Conservation (phyloP, 176 grass and related monocot species). For the Rhipidocladum racemiflorum region DNA sequence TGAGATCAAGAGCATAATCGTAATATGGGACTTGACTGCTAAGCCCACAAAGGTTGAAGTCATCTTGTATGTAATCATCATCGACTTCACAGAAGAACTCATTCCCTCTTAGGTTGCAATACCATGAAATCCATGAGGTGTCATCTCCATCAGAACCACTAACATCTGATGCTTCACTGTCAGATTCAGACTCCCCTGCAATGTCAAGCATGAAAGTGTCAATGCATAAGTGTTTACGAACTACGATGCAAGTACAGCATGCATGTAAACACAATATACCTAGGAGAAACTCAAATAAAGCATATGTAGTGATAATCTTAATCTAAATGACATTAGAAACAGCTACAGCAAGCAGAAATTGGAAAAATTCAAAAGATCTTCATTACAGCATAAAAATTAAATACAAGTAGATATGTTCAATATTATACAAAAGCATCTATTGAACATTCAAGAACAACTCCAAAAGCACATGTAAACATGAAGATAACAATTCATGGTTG, state of each 20-base stretch:
- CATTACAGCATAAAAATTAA: background rate
- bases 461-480: background rate
- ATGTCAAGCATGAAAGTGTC: constrained; percentile 13
- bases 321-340: background rate
- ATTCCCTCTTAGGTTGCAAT: constrained; percentile 80
- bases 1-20: constrained; percentile 92
- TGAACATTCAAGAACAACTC: background rate
- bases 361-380: background rate
- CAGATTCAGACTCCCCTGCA: constrained; percentile 71
- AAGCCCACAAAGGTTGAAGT: constrained; percentile 95
- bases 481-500: background rate
- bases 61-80: constrained; percentile 91
- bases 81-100: constrained; percentile 92
- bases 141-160: constrained; percentile 81
- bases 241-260: background rate
- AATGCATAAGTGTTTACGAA: constrained; percentile 5
- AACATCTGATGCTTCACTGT: constrained; percentile 85
- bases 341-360: constrained; percentile 1
- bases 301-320: background rate
- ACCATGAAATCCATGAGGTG: constrained; percentile 93
- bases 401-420: background rate
- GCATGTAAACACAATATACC: background rate
- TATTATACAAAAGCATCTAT: background rate
- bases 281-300: background rate
- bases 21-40: constrained; percentile 85